Evolutionary conservation across 2,329 filamentous ascomycete species (phyloP).

Genomic region (Catunica adiposa): DNA sequence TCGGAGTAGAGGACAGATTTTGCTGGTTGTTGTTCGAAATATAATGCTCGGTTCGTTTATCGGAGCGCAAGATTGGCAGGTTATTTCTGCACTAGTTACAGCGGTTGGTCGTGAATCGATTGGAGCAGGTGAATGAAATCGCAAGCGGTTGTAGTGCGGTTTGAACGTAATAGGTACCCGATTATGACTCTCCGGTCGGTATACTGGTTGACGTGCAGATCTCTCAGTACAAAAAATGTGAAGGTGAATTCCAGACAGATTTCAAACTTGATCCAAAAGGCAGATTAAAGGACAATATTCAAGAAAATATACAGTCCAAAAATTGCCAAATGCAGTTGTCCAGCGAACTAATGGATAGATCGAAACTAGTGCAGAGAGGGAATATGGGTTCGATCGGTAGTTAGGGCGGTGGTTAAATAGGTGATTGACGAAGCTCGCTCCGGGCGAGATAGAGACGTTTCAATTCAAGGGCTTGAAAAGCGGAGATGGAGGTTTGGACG

Average conservation of each 20-base stretch:
- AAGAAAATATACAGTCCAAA: not conserved
- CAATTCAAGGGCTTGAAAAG: not conserved
- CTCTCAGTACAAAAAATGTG: too few relatives aligned
- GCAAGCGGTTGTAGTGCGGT: not conserved
- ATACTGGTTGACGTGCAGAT: too few relatives aligned
- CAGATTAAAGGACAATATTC: not conserved
- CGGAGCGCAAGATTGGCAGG: too few relatives aligned
- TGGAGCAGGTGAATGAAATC: conserved; percentile 1
- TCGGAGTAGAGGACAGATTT: too few relatives aligned
- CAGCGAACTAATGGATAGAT: not conserved
- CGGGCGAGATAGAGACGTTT: conserved; percentile 5
- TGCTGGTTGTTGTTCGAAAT: too few relatives aligned
- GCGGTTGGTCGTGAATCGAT: not conserved
- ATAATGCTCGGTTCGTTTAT: too few relatives aligned
- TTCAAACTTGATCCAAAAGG: not conserved
- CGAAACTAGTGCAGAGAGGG: not conserved
- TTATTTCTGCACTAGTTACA: not conserved
- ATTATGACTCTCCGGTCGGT: too few relatives aligned
- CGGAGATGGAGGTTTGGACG: too few relatives aligned
- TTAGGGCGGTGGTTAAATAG: not conserved
- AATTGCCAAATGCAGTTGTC: not conserved
- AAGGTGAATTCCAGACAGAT: too few relatives aligned
- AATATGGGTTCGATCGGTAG: not conserved
- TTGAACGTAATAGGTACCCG: not conserved
- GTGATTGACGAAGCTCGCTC: conserved; percentile 12